These are phyloP conservation scores for Hypoxylon cercidicola DNA, from an alignment of 495 filamentous ascomycete species.

Conservation along the genomic window DNA sequence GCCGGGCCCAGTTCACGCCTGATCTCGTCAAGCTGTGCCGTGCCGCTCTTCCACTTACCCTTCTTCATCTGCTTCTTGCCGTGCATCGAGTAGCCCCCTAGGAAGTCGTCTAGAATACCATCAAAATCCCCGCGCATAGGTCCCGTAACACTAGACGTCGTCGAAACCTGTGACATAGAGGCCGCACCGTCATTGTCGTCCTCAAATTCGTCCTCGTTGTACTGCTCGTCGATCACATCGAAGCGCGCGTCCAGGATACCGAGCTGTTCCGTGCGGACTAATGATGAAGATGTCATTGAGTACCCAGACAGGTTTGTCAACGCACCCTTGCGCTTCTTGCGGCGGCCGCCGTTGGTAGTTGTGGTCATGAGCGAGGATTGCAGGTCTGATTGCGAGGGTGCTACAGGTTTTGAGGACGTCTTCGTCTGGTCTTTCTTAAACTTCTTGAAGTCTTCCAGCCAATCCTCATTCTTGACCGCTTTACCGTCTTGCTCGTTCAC, in stretches of 20 bases:
- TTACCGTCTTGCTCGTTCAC: slow-evolving; percentile 59
- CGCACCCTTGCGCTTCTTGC: slow-evolving; percentile 92
- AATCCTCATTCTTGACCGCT: slow-evolving; percentile 64
- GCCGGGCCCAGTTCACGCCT: slow-evolving; percentile 83
- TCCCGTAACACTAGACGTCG: slow-evolving; percentile 63
- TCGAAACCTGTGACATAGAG: slow-evolving; percentile 57
- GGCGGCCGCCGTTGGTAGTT: slow-evolving; percentile 74
- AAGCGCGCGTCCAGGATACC: slow-evolving; percentile 88
- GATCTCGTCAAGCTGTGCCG: slow-evolving; percentile 92
- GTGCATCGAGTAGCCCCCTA: slow-evolving; percentile 76
- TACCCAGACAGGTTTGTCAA: slow-evolving; percentile 88
- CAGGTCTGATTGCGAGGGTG: slow-evolving; percentile 65
- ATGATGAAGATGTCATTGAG: slow-evolving; percentile 95
- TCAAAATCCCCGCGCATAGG: slow-evolving; percentile 79
- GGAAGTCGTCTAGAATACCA: slow-evolving; percentile 91
- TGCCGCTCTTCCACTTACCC: slow-evolving; percentile 80
- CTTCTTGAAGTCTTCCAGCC: slow-evolving; percentile 89
- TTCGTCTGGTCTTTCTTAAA: slow-evolving; percentile 81
- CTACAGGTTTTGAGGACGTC: slow-evolving; percentile 51
- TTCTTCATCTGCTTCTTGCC: slow-evolving; percentile 87
- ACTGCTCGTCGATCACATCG: slow-evolving; percentile 82
- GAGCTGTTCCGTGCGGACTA: slow-evolving; percentile 89
- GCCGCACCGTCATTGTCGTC: slow-evolving; percentile 60
- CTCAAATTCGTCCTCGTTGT: slow-evolving; percentile 64
- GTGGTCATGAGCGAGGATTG: slow-evolving; percentile 84